phyloP scores from a whole-genome alignment of 805 yeast species.

The Ogataea populi-albae region DNA sequence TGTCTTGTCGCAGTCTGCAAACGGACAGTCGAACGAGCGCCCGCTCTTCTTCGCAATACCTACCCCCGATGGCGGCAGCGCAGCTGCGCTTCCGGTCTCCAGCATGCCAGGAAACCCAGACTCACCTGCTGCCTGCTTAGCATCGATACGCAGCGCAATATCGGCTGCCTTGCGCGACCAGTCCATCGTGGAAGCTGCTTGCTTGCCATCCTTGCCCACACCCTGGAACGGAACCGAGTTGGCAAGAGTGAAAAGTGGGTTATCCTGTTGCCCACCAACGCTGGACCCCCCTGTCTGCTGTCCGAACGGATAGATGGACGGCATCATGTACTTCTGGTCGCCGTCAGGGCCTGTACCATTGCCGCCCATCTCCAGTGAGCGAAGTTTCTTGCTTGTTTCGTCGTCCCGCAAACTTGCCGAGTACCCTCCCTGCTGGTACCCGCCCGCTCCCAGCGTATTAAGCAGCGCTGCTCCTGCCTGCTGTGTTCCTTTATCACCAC shows the following conservation, averaged over 20 bases:
- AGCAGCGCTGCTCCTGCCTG: constrained; percentile 1
- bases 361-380: constrained; percentile 4
- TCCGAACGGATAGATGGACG: constrained; percentile 19
- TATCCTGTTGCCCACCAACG: constrained; percentile 14
- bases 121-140: constrained; percentile 6
- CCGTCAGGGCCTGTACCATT: neutral
- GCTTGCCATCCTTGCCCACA: constrained; percentile 7
- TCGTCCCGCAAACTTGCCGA: constrained; percentile 21
- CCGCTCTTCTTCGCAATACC: constrained; percentile 11
- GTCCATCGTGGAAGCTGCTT: constrained; percentile 13
- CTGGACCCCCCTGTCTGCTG: constrained; percentile 4
- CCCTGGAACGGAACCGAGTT: constrained; percentile 25
- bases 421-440: constrained; percentile 1
- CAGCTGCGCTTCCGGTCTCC: constrained; percentile 6
- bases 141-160: constrained; percentile 19
- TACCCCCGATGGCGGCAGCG: constrained; percentile 9
- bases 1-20: constrained; percentile 28
- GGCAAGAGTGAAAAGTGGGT: constrained; percentile 31
- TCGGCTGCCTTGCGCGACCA: constrained; percentile 29
- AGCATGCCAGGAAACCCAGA: too few relatives aligned
- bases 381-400: constrained; percentile 10
- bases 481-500: constrained; percentile 1
- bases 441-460: neutral
- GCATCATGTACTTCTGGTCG: constrained; percentile 7
- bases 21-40: constrained; percentile 25